A percentile compares a stretch with the other conserved stretches of the same genome.
Evolutionary conservation across 2,329 filamentous ascomycete species (phyloP).

Genomic region (Exophiala spinifera): DNA sequence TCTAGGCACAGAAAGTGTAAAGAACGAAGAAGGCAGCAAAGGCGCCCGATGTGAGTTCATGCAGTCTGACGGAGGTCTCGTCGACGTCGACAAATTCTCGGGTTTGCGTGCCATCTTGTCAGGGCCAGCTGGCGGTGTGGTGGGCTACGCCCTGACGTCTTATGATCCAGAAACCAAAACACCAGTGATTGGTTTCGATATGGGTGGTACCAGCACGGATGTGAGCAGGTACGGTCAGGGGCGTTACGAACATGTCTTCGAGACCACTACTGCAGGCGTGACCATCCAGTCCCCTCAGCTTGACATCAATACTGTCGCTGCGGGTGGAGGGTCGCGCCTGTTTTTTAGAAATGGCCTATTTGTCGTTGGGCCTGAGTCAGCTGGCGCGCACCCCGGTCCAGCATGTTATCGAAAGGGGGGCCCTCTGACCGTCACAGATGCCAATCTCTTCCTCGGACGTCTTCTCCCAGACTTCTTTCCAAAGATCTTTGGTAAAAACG

Average conservation of each 20-base stretch:
- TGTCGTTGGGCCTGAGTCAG: slow-evolving; percentile 87
- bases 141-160: slow-evolving; percentile 87
- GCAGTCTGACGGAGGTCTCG: slow-evolving; percentile 78
- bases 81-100: slow-evolving; percentile 64
- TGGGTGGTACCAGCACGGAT: slow-evolving; percentile 91
- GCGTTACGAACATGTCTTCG: slow-evolving; percentile 88
- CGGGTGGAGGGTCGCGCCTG: slow-evolving; percentile 66
- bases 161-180: slow-evolving; percentile 79
- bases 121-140: slow-evolving; percentile 88
- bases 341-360: slow-evolving; percentile 90
- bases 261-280: slow-evolving; percentile 90
- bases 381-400: slow-evolving; percentile 84
- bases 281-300: slow-evolving; percentile 89
- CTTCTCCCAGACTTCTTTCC: slow-evolving; percentile 91
- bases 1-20: slow-evolving; percentile 71
- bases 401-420: slow-evolving; percentile 92
- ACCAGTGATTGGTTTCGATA: slow-evolving; percentile 91
- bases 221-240: slow-evolving; percentile 83
- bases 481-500: slow-evolving; percentile 88
- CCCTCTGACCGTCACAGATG: slow-evolving; percentile 86
- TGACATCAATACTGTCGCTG: slow-evolving; percentile 92
- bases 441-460: slow-evolving; percentile 82
- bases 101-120: slow-evolving; percentile 85
- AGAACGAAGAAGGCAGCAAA: slow-evolving; percentile 60
- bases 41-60: slow-evolving; percentile 90